Evolutionary conservation across 106 monocot genomes (phyloP).

Genomic region (Dendrobium nobile): DNA sequence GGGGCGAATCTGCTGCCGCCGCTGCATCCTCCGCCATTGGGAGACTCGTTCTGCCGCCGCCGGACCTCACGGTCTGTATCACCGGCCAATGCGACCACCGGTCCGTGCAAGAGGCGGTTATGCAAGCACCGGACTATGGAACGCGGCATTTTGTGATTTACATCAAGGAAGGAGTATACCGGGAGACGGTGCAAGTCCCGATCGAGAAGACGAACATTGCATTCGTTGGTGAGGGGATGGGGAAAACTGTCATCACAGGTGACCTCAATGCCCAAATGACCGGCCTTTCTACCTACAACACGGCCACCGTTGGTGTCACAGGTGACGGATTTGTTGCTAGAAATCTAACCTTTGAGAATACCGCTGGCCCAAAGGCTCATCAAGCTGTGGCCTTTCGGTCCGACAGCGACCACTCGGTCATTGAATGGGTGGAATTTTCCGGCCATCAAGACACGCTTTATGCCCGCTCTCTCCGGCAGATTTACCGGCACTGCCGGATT

Average conservation of each 20-base stretch:
- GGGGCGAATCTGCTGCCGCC: slow-evolving; percentile 17
- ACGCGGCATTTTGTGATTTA: slow-evolving; percentile 40
- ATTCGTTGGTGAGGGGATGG: slow-evolving; percentile 71
- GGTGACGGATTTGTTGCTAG: slow-evolving; percentile 82
- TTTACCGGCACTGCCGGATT: slow-evolving; percentile 58
- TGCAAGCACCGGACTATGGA: slow-evolving; percentile 49
- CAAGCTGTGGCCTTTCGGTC: slow-evolving; percentile 90
- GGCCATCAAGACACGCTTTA: slow-evolving; percentile 96
- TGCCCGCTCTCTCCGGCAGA: slow-evolving; percentile 74
- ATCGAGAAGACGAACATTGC: slow-evolving; percentile 80
- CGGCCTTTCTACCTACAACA: slow-evolving; percentile 77
- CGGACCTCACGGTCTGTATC: slow-evolving; percentile 56
- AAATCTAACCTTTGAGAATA: slow-evolving; percentile 67
- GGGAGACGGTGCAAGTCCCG: slow-evolving; percentile 64
- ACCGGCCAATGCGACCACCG: slow-evolving; percentile 27
- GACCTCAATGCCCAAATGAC: slow-evolving; percentile 49
- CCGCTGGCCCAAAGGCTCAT: slow-evolving; percentile 65
- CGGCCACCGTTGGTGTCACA: slow-evolving; percentile 61
- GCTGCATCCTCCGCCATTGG: not conserved
- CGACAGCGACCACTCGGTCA: slow-evolving; percentile 67
- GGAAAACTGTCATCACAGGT: slow-evolving; percentile 75
- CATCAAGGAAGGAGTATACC: slow-evolving; percentile 61
- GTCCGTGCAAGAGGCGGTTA: slow-evolving; percentile 62
- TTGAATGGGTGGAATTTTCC: slow-evolving; percentile 64
- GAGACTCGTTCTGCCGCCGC: slow-evolving; percentile 6